Evolutionary conservation across 2,329 filamentous ascomycete genomes (phyloP), one percentile per base, ranked within the genome.

Genomic region (Aspergillus ochraceus): DNA sequence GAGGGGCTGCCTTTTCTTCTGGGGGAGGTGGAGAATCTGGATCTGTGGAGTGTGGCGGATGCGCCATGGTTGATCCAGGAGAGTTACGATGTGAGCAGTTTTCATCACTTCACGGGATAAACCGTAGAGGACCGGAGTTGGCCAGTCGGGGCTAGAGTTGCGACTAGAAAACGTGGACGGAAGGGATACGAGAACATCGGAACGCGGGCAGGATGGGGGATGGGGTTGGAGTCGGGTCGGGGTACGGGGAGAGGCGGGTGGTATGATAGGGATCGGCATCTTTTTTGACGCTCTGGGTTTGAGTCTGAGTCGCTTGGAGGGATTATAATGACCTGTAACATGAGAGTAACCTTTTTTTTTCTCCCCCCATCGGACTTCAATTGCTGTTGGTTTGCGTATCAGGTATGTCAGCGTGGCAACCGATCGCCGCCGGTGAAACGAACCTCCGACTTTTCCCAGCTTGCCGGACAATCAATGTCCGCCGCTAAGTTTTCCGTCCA

Each of bases 1-100:
- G 36, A 42, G 14, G 36, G 36, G 36, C 12, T 17, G 14, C 36
- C 36, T 17, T 42, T 42, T 42, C 36, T 42, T 42, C 36, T 42
- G 36, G 36, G 36, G 36, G 45, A 57, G 52, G 49, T 60, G 17
- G 58, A 52, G 2, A 24, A 53, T 11, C 53, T 54, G 9, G 69
- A 72, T 61, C 50, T 68, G 12, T 73, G 71, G 71, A 73, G 68
- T 60, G 67, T 74, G 8, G 71, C 71, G 20, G 71, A 74, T 63
- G 70, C 70, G 2, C 71, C 71, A 9, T 73, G 71, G 71, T 65
- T 73, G 56, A 71, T 74, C 22, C 66, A 73, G 47, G 71, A 66
- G 2, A 66, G 70, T 52, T 57, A 54, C 46, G 56, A 58, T 22
- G 20, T 42, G 30, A 54, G 30, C 24, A 12, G 20, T 14, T 20